Evolutionary conservation across 805 yeast genomes (phyloP).

Genomic region (Metschnikowia orientalis): DNA sequence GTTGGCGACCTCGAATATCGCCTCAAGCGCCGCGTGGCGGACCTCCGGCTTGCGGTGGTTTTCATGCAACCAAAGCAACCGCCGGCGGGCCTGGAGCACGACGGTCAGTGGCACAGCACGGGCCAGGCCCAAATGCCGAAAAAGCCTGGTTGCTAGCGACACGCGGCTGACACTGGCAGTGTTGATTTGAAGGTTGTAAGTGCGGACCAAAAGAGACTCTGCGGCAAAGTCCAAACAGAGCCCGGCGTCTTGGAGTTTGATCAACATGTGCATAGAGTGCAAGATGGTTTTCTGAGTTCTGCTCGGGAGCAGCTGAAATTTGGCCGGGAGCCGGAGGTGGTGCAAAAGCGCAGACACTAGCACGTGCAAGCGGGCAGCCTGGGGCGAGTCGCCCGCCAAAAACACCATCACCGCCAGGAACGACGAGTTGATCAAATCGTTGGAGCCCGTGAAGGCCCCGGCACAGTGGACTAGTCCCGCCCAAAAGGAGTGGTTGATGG

Average conservation of each 20-base stretch:
- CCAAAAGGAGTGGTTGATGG: constrained; percentile 38
- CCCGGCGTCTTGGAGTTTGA: constrained; percentile 39
- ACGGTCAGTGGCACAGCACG: constrained; percentile 5
- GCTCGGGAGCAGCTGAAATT: constrained; percentile 9
- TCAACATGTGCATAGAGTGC: constrained; percentile 27
- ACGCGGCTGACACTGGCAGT: constrained; percentile 39
- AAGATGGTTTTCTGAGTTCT: constrained; percentile 22
- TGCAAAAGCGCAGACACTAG: constrained; percentile 13
- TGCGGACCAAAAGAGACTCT: constrained; percentile 40
- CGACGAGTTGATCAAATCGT: constrained; percentile 40
- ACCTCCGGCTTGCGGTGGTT: constrained; percentile 30
- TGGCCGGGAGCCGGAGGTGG: constrained; percentile 18
- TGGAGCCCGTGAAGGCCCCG: constrained; percentile 54
- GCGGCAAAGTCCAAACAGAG: constrained; percentile 28
- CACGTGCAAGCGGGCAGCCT: too few species aligned
- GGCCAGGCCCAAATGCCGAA: constrained; percentile 37
- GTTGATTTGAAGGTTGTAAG: constrained; percentile 55
- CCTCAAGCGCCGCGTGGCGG: constrained; percentile 39
- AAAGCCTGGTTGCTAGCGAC: constrained; percentile 37
- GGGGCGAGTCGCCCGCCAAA: neutral
- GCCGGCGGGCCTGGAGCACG: constrained; percentile 12
- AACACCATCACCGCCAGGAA: constrained; percentile 25
- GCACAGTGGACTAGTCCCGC: constrained; percentile 49
- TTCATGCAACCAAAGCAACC: constrained; percentile 26
- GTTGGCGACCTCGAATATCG: constrained; percentile 33